Conservation (phyloP, 306 rosid species). For the Begonia masoniana region DNA sequence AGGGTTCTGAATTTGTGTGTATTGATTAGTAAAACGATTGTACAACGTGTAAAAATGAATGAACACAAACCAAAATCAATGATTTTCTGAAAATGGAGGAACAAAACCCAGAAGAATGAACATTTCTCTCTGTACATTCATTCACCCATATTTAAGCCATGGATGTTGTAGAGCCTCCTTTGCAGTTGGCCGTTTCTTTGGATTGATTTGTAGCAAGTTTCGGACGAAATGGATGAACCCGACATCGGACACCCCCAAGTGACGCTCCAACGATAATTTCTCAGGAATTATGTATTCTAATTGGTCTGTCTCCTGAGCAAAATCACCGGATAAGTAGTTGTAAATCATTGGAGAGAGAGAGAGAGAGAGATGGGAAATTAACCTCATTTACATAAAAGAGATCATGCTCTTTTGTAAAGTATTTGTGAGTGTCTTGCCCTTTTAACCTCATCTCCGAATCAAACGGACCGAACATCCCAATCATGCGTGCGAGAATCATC, state of each 20-base stretch:
- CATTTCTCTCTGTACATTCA: background rate
- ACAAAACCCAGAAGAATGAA: background rate
- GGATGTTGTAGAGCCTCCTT: conserved; percentile 77
- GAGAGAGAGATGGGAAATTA: conserved; percentile 9
- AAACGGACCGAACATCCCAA: conserved; percentile 77
- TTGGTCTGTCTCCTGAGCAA: conserved; percentile 62
- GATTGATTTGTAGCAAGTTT: conserved; percentile 60
- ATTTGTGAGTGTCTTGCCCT: conserved; percentile 85
- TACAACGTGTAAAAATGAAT: too few species aligned
- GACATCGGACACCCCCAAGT: conserved; percentile 38
- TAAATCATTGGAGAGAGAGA: background rate
- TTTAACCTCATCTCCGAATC: conserved; percentile 70
- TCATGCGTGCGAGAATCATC: conserved; percentile 76
- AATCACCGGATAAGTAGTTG: background rate
- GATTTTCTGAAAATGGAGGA: too few species aligned
- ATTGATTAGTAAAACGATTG: too few species aligned
- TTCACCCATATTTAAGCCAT: conserved; percentile 32
- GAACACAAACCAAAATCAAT: too few species aligned
- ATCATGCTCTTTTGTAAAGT: conserved; percentile 81
- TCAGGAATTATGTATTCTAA: conserved; percentile 80
- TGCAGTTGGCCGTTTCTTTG: conserved; percentile 65
- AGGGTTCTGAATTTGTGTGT: too few species aligned
- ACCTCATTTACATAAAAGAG: conserved; percentile 78
- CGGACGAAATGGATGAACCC: conserved; percentile 56
- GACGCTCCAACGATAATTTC: conserved; percentile 64